phyloP scores from a whole-genome alignment of 2,329 filamentous ascomycete species.

The Lasiodiplodia theobromae region DNA sequence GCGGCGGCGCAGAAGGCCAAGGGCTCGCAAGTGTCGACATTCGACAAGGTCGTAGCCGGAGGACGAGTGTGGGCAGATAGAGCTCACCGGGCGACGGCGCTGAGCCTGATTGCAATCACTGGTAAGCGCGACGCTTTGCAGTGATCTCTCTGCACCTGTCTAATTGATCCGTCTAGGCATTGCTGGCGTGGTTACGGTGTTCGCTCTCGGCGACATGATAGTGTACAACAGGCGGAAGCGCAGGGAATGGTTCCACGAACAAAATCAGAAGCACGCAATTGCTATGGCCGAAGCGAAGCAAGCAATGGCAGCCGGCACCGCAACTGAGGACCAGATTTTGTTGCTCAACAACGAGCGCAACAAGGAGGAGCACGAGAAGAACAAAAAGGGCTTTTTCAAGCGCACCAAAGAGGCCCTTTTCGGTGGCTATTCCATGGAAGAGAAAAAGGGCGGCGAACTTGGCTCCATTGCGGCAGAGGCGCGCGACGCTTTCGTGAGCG shows the following conservation, averaged over 20 bases:
- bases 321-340: constrained; percentile 59
- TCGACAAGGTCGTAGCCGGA: constrained; percentile 61
- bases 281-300: constrained; percentile 53
- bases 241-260: constrained; percentile 64
- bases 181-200: constrained; percentile 66
- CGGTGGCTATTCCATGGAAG: constrained; percentile 43
- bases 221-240: constrained; percentile 72
- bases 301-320: constrained; percentile 52
- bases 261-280: constrained; percentile 54
- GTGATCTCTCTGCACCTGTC: not conserved
- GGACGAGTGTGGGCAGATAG: constrained; percentile 66
- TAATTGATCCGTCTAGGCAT: constrained; percentile 54
- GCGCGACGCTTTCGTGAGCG: constrained; percentile 27
- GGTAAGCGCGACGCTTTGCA: constrained; percentile 50
- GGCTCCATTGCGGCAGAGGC: constrained; percentile 33
- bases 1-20: constrained; percentile 57
- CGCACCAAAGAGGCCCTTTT: constrained; percentile 43
- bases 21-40: constrained; percentile 58
- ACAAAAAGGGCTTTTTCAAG: constrained; percentile 46
- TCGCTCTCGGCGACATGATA: constrained; percentile 71
- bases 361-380: constrained; percentile 62
- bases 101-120: constrained; percentile 67
- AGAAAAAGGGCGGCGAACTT: constrained; percentile 46
- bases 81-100: constrained; percentile 66
- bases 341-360: constrained; percentile 67